Evolutionary conservation across 176 grass and related monocot genomes (phyloP).

Genomic region (Triticum urartu): DNA sequence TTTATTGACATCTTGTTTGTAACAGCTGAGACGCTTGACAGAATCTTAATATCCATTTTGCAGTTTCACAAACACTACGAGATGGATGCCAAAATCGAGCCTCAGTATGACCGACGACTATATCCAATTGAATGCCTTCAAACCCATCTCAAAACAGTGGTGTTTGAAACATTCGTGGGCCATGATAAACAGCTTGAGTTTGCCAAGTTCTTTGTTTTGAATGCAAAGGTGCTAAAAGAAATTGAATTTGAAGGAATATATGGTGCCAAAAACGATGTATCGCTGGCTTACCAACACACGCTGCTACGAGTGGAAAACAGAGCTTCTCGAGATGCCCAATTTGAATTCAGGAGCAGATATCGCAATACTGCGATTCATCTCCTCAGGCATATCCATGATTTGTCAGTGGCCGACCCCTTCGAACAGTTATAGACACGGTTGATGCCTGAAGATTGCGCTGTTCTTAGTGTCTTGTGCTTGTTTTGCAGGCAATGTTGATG

Average conservation of each 20-base stretch:
- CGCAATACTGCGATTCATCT: neutral
- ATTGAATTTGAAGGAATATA: neutral
- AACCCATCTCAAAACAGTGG: neutral
- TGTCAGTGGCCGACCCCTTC: neutral
- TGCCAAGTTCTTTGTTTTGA: neutral
- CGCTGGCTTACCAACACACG: too few species aligned
- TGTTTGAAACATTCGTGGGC: neutral
- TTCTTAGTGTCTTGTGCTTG: too few species aligned
- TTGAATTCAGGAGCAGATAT: neutral
- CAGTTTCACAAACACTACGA: neutral
- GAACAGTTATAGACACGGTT: neutral
- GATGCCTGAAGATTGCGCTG: neutral
- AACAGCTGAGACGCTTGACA: too few species aligned
- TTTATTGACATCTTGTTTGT: too few species aligned
- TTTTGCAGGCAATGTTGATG: neutral
- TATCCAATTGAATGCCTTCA: neutral
- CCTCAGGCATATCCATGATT: neutral
- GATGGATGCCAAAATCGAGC: neutral
- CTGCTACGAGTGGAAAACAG: neutral
- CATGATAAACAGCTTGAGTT: neutral
- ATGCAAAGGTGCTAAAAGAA: neutral
- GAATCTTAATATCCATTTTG: neutral
- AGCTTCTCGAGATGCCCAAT: neutral
- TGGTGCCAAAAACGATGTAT: too few species aligned
- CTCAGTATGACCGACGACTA: neutral